Percentiles rank a stretch among this genome's conserved stretches.
Evolutionary conservation across 2,329 filamentous ascomycete genomes (phyloP).

Genomic region (Ophiosphaerella narmari): DNA sequence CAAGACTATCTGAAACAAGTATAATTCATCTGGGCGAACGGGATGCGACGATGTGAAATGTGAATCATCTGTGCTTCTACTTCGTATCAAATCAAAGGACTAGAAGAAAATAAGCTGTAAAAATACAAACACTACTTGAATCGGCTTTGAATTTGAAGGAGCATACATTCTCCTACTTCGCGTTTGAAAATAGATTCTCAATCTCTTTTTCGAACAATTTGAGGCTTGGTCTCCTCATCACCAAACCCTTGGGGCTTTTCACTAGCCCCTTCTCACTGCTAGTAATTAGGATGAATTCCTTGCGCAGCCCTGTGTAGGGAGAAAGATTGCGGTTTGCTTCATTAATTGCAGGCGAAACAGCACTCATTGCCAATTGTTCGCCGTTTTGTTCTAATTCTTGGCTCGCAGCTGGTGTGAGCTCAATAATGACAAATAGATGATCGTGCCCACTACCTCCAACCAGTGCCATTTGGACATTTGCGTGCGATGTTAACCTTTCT

Average conservation of each 20-base stretch:
- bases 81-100: too few species aligned
- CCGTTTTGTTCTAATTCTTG: background rate
- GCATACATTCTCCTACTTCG: background rate
- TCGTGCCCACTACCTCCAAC: constrained; percentile 8
- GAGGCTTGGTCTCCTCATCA: background rate
- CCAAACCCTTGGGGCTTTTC: background rate
- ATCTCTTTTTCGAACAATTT: background rate
- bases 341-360: background rate
- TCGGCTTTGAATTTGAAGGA: too few species aligned
- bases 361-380: background rate
- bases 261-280: background rate
- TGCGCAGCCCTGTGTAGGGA: background rate
- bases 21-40: background rate
- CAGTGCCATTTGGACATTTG: constrained; percentile 1
- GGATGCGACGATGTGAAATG: too few species aligned
- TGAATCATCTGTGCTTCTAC: too few species aligned
- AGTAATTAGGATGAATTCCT: constrained; percentile 1
- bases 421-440: constrained; percentile 7
- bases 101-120: too few species aligned
- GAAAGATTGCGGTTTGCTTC: constrained; percentile 2
- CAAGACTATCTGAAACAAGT: too few species aligned
- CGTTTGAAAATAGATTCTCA: background rate
- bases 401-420: constrained; percentile 1
- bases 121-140: too few species aligned
- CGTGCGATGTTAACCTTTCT: background rate